Evolutionary conservation across 495 filamentous ascomycete species (phyloP).

Genomic region (Chaetomium cochliodes): DNA sequence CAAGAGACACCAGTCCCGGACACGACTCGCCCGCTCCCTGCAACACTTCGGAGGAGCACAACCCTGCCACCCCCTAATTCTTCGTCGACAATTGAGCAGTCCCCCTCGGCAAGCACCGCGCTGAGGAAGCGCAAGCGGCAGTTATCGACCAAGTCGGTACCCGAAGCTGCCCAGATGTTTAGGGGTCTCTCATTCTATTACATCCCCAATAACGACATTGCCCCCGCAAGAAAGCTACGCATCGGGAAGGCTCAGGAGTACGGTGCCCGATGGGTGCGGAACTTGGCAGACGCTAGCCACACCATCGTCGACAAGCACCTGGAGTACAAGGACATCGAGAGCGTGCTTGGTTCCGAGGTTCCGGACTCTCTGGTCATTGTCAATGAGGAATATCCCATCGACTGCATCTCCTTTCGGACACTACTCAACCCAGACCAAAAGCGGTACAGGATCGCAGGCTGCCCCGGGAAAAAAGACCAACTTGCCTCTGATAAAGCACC

Average conservation of each 20-base stretch:
- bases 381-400: slow-evolving; percentile 73
- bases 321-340: slow-evolving; percentile 63
- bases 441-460: slow-evolving; percentile 58
- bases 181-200: slow-evolving; percentile 69
- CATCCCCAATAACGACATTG: slow-evolving; percentile 74
- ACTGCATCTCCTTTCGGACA: slow-evolving; percentile 65
- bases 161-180: slow-evolving; percentile 65
- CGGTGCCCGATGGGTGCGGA: slow-evolving; percentile 58
- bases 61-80: slow-evolving; percentile 25
- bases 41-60: slow-evolving; percentile 26
- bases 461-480: slow-evolving; percentile 7
- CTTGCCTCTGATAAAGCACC: background rate
- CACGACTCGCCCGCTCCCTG: slow-evolving; percentile 13
- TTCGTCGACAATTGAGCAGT: slow-evolving; percentile 19
- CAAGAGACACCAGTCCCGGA: slow-evolving; percentile 31
- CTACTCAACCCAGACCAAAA: slow-evolving; percentile 58
- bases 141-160: slow-evolving; percentile 40
- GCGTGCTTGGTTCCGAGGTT: slow-evolving; percentile 54
- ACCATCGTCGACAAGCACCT: slow-evolving; percentile 75
- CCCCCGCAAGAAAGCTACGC: slow-evolving; percentile 61
- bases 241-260: slow-evolving; percentile 74
- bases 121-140: slow-evolving; percentile 54
- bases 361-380: slow-evolving; percentile 55
- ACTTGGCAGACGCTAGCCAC: slow-evolving; percentile 56
- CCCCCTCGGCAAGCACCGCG: slow-evolving; percentile 25